Evolutionary conservation across 495 filamentous ascomycete species (phyloP), one percentile per base, ranked within the genome.

Genomic region (Annulohypoxylon stygium): DNA sequence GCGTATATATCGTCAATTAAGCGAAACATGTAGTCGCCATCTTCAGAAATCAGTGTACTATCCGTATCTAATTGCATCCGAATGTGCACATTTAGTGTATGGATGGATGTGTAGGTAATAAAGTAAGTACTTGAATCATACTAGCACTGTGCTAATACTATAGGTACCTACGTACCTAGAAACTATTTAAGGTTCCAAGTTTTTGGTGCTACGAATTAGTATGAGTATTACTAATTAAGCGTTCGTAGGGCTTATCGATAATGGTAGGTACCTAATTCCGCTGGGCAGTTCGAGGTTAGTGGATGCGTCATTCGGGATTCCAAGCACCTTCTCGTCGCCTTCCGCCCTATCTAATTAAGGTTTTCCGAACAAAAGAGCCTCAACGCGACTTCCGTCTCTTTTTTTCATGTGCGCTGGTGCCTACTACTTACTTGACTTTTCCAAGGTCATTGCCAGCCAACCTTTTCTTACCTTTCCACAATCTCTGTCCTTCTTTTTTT

Each of bases 251-350:
- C 50, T 54, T 54, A 54, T 54, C 50, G 50, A 54, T 54, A 39
- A 10, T 39, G 11, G 36, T 11, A 39, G 36, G 4, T 39, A 39
- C 36, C 36, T 39, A 39, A 39, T 10, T 9, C 5, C 4, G 0
- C 9, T 23, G 47, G 3, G 18, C 7, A 23, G 10, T 20, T 16
- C n/a, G 2, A 43, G 12, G 39, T 14, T 43, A 4, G 11, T 11
- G 33, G 36, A n/a, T 57, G 53, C 53, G 53, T 57, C 53, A 57
- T 57, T 33, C 53, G 53, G 26, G 53, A 57, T 37, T 37, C 53
- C 30, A 37, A n/a, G 2, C 26, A 37, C 25, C 50, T 54, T 54
- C 48, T 25, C 48, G 50, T 54, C 25, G 50, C 50, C 50, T 54
- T 54, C 25, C 25, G 6, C 30, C 23, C 23, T 30, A 33, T 54